Percentiles rank a stretch among this genome's conserved stretches.
These are phyloP conservation scores for Ulota crispa DNA, from an alignment of 225 moss, liverwort and hornwort genomes.

Conservation along the genomic window DNA sequence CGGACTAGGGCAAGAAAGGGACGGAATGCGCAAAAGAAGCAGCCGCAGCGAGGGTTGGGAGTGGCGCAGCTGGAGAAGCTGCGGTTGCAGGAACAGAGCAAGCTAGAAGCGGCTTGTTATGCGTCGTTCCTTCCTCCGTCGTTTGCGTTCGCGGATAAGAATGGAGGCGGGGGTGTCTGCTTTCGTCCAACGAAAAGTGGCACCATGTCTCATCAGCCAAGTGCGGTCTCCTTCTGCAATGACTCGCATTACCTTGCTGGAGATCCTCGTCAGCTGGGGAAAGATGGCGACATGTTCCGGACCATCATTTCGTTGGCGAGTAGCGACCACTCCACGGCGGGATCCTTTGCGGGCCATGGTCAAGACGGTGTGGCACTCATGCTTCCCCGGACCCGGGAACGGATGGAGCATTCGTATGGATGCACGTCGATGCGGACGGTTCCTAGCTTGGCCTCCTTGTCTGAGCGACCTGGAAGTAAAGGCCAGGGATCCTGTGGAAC, in stretches of 20 bases:
- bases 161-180: slow-evolving; percentile 30
- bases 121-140: slow-evolving; percentile 45
- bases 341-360: slow-evolving; percentile 39
- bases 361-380: slow-evolving; percentile 30
- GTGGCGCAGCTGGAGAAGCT: slow-evolving; percentile 99
- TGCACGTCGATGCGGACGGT: slow-evolving; percentile 38
- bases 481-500: slow-evolving; percentile 45
- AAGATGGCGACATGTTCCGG: slow-evolving; percentile 43
- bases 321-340: slow-evolving; percentile 40
- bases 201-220: slow-evolving; percentile 26
- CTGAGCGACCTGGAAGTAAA: slow-evolving; percentile 25
- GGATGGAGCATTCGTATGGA: slow-evolving; percentile 34
- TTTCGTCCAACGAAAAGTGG: slow-evolving; percentile 38
- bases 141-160: slow-evolving; percentile 45
- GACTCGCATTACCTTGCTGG: slow-evolving; percentile 41
- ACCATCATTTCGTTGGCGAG: slow-evolving; percentile 36
- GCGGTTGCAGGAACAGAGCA: slow-evolving; percentile 88
- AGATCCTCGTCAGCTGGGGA: slow-evolving; percentile 31
- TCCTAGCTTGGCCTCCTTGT: slow-evolving; percentile 39
- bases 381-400: slow-evolving; percentile 33
- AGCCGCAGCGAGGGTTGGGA: slow-evolving; percentile 90
- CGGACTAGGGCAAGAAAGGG: slow-evolving; percentile 73
- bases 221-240: slow-evolving; percentile 34
- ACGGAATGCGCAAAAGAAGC: slow-evolving; percentile 86
- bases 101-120: slow-evolving; percentile 52